Base-by-base conservation (phyloP, 1,139 yeast genomes). In the Kluyveromyces marxianus region DNA sequence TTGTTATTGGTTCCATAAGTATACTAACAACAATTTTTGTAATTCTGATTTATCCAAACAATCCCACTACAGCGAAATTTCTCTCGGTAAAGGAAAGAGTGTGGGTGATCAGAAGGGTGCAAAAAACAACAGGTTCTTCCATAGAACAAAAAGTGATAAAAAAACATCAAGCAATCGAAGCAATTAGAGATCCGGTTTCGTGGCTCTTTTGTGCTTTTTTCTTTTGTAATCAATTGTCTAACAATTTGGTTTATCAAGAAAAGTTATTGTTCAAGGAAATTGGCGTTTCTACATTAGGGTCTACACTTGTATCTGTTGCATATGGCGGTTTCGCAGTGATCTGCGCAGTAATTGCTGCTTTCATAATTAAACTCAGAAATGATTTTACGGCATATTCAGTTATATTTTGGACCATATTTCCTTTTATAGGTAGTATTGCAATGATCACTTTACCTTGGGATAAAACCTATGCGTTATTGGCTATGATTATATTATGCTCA, bases 31-130 rank as follows among this genome's bases (percentile, higher is more conserved):
- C 34, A n/a, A 32, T 32, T 4, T 4, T 2, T 2, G 34, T 32
- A n/a, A 4, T 51, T 67, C 74, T 30, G 69, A 78, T 51, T 21
- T 32, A 32, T 10, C 79, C 84, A 10, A 83, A 79, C 58, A 74
- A 74, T 69, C 81, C 81, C 26, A 68, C 67, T 48, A 68, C 78
- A 57, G 69, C 78, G n/a, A 70, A 76, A 52, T 78, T 77, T 63
- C 68, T 79, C 52, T 69, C 62, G 29, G 65, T 61, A 10, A 70
- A 70, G 48, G 84, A 79, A 60, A 69, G 70, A 39, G 63, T 60
- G 6, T 74, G 78, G 50, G 61, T 79, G 37, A 74, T 79, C 61
- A 68, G 71, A 60, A 81, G 79, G 53, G 65, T 79, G 51, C 77
- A 72, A 54, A 73, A 10, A 21, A 10, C 34, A 6, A 32, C 2